Evolutionary conservation across 331 rosid species (phyloP), one percentile per base, ranked within the genome.

Genomic region (Malus hybrid): DNA sequence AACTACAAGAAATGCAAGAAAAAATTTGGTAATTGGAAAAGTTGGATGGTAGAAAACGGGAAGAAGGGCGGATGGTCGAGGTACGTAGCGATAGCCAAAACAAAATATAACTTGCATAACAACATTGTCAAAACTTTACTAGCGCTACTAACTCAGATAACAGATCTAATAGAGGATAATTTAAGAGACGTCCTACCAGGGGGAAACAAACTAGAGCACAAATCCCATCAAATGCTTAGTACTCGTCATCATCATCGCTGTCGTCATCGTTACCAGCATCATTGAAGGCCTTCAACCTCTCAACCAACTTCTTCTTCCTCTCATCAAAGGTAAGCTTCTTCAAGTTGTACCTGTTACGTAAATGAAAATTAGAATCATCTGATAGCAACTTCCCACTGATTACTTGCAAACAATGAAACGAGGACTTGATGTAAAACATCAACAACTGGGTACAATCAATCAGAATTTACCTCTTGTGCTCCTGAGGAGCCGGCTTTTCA

Each of bases 241-340:
- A 16, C 61, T 55, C 22, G 9, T 89, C 86, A 86, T 93, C 88
- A 0, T 86, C 88, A 15, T 82, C 90, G 0, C 84, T 92, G 5
- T 83, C 90, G 0, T 52, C 95, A 0, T 52, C 86, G 4, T 44
- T 0, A 44, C 82, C 96, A 0, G 93, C 94, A 3, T 91, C 73
- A 76, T 91, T 93, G 34, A 93, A 88, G 11, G 93, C 88, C 32
- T 83, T 82, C 79, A 93, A 50, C 18, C 96, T 86, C 6, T 84
- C 80, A 0, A 93, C 60, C 84, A 93, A 76, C 65, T 80, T 83
- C 2, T 72, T 74, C 81, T 91, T 93, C 77, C 98, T 85, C 79
- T 93, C 87, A 65, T 91, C 96, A 1, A 87, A 91, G 6, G 97
- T 91, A 42, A 93, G 91, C 87, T 88, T 93, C 88, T 93, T 93